Evolutionary conservation across 805 yeast species (phyloP).

Genomic region (Pichia rugopelliculosa): DNA sequence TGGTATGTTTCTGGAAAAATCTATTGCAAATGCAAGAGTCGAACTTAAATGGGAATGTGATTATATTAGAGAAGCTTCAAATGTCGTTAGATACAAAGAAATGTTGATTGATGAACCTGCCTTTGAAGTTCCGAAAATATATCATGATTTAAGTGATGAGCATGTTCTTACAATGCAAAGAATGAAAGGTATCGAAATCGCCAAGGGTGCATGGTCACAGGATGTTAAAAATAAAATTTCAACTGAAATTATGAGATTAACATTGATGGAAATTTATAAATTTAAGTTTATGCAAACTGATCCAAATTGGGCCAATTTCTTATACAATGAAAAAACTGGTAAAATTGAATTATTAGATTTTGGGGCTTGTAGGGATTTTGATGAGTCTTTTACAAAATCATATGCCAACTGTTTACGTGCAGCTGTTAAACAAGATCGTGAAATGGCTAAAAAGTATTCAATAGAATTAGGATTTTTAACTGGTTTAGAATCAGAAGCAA

Average conservation of each 20-base stretch:
- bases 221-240: constrained; percentile 75
- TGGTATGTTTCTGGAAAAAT: constrained; percentile 85
- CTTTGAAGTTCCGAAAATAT: constrained; percentile 77
- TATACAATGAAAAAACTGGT: constrained; percentile 63
- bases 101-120: constrained; percentile 53
- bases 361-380: constrained; percentile 86
- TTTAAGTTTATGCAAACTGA: constrained; percentile 96
- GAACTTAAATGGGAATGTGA: constrained; percentile 98
- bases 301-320: constrained; percentile 98
- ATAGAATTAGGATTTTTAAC: constrained; percentile 78
- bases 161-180: constrained; percentile 85
- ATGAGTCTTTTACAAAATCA: constrained; percentile 55
- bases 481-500: constrained; percentile 78
- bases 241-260: constrained; percentile 75
- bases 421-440: constrained; percentile 63
- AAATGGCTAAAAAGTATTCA: constrained; percentile 57
- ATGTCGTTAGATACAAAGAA: constrained; percentile 59
- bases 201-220: constrained; percentile 69
- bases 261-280: constrained; percentile 75
- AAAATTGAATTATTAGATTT: constrained; percentile 86
- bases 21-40: constrained; percentile 85
- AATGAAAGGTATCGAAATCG: constrained; percentile 77
- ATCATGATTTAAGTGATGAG: constrained; percentile 67
- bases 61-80: constrained; percentile 80
- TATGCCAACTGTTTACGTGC: constrained; percentile 70